A percentile compares a stretch with the other conserved stretches of the same genome.
phyloP scores from a whole-genome alignment of 768 basidiomycete genomes.

The Thelephora ganbajun region DNA sequence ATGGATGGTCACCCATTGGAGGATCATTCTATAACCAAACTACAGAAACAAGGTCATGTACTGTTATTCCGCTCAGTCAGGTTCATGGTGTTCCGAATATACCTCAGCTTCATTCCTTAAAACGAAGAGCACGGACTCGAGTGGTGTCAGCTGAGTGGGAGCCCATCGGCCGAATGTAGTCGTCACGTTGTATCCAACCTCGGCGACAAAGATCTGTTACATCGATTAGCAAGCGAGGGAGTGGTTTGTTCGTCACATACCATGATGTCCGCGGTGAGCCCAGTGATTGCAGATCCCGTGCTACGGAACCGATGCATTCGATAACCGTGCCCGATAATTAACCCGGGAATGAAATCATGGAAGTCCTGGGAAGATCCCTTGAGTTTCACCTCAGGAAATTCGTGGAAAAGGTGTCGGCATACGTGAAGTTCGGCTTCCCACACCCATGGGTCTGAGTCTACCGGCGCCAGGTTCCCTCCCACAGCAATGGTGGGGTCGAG shows the following conservation, averaged over 20 bases:
- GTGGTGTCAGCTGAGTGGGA: constrained; percentile 26
- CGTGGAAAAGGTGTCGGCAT: constrained; percentile 13
- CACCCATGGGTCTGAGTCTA: constrained; percentile 64
- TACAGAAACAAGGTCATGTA: too few relatives aligned
- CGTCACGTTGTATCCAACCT: constrained; percentile 41
- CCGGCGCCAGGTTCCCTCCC: constrained; percentile 33
- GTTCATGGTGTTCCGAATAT: too few relatives aligned
- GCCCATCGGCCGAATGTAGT: constrained; percentile 48
- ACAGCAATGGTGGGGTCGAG: constrained; percentile 42
- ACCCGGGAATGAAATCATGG: constrained; percentile 33
- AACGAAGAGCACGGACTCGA: constrained; percentile 10
- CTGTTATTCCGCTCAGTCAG: too few relatives aligned
- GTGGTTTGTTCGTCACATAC: constrained; percentile 24
- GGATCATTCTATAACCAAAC: too few relatives aligned
- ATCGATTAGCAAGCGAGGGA: background rate
- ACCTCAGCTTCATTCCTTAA: constrained; percentile 4
- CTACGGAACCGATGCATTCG: constrained; percentile 80
- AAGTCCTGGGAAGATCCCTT: constrained; percentile 28
- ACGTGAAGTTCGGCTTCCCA: constrained; percentile 67
- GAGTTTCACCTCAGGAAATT: background rate
- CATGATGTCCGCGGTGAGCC: constrained; percentile 71
- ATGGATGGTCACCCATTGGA: too few relatives aligned
- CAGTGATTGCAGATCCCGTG: constrained; percentile 68
- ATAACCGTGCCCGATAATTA: constrained; percentile 40
- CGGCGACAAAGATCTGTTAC: constrained; percentile 51